Evolutionary conservation across 768 basidiomycete genomes (phyloP).

Genomic region (Boletus subcaerulescens): DNA sequence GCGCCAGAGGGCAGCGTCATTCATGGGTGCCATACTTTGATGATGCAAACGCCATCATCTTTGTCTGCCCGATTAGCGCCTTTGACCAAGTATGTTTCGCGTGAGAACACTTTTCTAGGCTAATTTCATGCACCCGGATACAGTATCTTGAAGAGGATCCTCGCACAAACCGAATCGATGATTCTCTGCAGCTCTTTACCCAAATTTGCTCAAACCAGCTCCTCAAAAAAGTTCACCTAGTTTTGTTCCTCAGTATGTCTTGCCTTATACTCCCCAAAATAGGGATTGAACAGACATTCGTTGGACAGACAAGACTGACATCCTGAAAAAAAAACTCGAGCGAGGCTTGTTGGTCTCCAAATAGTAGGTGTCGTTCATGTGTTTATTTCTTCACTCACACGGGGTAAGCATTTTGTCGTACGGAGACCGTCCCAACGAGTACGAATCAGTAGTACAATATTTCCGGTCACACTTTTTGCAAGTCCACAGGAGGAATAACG

Average conservation of each 20-base stretch:
- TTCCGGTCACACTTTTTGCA: constrained; percentile 88
- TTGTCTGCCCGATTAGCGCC: constrained; percentile 75
- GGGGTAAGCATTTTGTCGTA: constrained; percentile 70
- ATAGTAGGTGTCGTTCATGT: constrained; percentile 52
- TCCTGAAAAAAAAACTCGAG: constrained; percentile 69
- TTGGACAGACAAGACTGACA: constrained; percentile 69
- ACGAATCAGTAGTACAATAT: constrained; percentile 78
- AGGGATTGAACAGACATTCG: background rate
- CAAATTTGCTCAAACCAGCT: constrained; percentile 80
- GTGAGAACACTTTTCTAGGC: background rate
- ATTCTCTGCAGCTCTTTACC: constrained; percentile 85
- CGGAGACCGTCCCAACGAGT: constrained; percentile 76
- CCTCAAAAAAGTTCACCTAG: constrained; percentile 64
- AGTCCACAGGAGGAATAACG: constrained; percentile 72
- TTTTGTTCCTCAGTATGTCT: constrained; percentile 55
- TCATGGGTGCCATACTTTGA: constrained; percentile 69
- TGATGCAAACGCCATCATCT: constrained; percentile 77
- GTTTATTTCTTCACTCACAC: constrained; percentile 6
- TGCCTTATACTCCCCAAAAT: background rate
- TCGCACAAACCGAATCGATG: constrained; percentile 80
- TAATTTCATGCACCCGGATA: background rate
- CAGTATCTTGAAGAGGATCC: constrained; percentile 88
- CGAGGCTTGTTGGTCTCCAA: constrained; percentile 68
- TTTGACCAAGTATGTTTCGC: constrained; percentile 60
- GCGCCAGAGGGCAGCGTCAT: constrained; percentile 69